Evolutionary conservation across 2,329 filamentous ascomycete species (phyloP).

Genomic region (Xylaria arbuscula): DNA sequence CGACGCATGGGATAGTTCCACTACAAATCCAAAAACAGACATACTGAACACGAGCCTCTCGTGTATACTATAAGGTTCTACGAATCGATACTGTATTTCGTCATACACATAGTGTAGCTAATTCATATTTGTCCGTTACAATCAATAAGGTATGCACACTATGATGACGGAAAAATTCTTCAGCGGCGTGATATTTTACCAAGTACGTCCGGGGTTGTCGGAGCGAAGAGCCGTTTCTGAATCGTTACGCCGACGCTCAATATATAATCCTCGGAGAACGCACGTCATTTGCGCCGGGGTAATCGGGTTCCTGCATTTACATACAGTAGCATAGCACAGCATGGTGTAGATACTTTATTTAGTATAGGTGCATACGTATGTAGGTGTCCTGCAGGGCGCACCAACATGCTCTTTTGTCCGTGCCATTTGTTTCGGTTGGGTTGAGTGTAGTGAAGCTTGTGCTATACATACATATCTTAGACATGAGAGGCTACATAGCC

Average conservation of each 20-base stretch:
- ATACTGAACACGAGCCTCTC: conserved; percentile 3
- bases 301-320: conserved; percentile 24
- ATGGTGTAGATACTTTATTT: no score
- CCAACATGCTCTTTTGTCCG: background rate
- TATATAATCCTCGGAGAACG: conserved; percentile 9
- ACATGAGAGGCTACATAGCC: no score
- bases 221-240: conserved; percentile 20
- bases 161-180: conserved; percentile 7
- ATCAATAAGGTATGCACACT: conserved; percentile 20
- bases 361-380: no score
- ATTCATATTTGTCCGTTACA: no score
- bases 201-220: conserved; percentile 7
- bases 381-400: no score
- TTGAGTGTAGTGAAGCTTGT: no score
- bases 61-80: background rate
- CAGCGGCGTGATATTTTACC: background rate
- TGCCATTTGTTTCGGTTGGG: background rate
- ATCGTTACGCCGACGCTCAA: conserved; percentile 1
- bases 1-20: conserved; percentile 5
- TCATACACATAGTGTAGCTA: no score
- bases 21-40: conserved; percentile 8
- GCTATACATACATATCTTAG: no score
- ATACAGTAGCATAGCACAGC: no score
- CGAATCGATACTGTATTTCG: background rate
- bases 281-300: conserved; percentile 19